phyloP scores from a whole-genome alignment of 805 yeast genomes.

The Ogataea nonfermentans region DNA sequence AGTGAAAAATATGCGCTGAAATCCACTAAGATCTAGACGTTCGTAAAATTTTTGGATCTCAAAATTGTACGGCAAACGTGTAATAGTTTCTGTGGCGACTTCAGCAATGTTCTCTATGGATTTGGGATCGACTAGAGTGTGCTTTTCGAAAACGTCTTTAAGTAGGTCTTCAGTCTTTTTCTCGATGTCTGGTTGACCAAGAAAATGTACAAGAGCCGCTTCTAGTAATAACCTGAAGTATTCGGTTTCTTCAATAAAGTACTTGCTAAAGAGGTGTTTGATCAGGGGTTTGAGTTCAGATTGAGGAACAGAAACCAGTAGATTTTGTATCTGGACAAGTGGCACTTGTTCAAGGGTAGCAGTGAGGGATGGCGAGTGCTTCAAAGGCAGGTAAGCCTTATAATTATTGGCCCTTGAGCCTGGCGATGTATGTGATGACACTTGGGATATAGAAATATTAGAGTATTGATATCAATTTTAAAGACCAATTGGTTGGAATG shows the following conservation, averaged over 20 bases:
- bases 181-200: too few relatives aligned
- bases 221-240: too few relatives aligned
- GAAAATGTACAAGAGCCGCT: too few relatives aligned
- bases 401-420: conserved; percentile 26
- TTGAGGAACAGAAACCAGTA: not conserved
- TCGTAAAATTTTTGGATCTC: conserved; percentile 27
- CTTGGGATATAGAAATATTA: conserved; percentile 12
- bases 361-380: conserved; percentile 1
- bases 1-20: conserved; percentile 27
- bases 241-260: not conserved
- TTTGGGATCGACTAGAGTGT: not conserved
- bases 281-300: too few relatives aligned
- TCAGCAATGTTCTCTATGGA: not conserved
- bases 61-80: not conserved
- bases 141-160: not conserved
- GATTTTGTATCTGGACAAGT: conserved; percentile 1
- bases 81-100: not conserved
- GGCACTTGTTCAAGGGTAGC: not conserved
- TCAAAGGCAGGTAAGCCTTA: conserved; percentile 28
- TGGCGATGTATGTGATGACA: conserved; percentile 21
- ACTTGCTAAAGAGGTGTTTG: not conserved
- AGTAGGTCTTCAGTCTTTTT: too few relatives aligned
- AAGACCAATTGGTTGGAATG: conserved; percentile 9
- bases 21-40: conserved; percentile 23
- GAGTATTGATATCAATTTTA: conserved; percentile 3